Conservation (phyloP, 139 green algal genomes). For the Ulvella scutata region DNA sequence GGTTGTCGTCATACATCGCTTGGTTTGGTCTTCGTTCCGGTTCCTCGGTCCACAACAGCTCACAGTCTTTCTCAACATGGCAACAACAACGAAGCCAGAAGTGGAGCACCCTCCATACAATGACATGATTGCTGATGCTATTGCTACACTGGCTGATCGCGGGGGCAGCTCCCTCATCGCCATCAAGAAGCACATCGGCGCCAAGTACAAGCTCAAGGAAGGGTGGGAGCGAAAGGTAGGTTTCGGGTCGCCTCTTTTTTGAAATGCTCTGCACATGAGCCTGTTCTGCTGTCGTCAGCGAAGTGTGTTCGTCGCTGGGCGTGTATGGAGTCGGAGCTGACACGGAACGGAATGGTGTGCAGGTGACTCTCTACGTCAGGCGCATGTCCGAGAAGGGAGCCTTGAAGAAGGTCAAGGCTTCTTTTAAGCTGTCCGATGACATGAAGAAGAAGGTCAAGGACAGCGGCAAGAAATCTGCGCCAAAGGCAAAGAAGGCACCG, state of each 20-base stretch:
- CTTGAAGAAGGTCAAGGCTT: conserved; percentile 9
- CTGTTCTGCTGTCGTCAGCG: too few species aligned
- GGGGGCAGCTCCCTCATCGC: conserved; percentile 14
- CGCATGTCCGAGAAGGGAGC: conserved; percentile 8
- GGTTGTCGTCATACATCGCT: too few species aligned
- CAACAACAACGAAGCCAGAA: conserved; percentile 11
- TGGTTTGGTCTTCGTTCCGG: too few species aligned
- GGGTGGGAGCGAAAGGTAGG: conserved; percentile 15
- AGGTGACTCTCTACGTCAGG: conserved; percentile 6
- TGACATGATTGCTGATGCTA: conserved; percentile 30
- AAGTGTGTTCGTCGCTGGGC: too few species aligned
- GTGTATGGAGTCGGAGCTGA: too few species aligned
- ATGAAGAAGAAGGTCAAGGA: conserved; percentile 17
- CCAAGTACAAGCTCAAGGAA: conserved; percentile 10
- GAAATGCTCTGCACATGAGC: too few species aligned
- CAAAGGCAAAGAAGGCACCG: conserved; percentile 8
- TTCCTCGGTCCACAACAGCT: too few species aligned
- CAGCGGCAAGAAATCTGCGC: too few species aligned
- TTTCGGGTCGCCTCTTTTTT: too few species aligned
- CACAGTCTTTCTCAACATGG: too few species aligned
- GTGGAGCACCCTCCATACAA: conserved; percentile 20
- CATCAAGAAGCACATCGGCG: conserved; percentile 25
- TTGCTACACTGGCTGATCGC: conserved; percentile 32
- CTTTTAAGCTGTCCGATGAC: conserved; percentile 16
- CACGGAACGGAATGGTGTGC: neutral